Evolutionary conservation across 179 eudicot species (phyloP).

Genomic region (Carnegiea gigantea): DNA sequence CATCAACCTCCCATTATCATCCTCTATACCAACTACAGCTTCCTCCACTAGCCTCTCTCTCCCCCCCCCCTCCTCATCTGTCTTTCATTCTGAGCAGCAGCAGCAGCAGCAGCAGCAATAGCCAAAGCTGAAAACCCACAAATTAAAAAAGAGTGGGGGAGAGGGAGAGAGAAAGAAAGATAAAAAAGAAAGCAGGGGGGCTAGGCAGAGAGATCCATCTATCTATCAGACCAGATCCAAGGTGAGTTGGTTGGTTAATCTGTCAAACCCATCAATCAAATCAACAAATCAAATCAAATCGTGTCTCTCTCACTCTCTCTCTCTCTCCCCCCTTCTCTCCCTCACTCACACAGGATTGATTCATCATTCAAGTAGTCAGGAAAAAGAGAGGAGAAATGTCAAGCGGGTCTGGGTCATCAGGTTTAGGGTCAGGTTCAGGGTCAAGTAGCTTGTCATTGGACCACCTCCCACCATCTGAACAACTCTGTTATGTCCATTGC

Average conservation of each 20-base stretch:
- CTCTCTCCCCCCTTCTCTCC: neutral
- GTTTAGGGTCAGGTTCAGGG: conserved; percentile 14
- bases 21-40: conserved; percentile 15
- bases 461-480: conserved; percentile 38
- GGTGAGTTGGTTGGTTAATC: conserved; percentile 21
- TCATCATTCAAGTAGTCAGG: conserved; percentile 21
- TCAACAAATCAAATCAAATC: conserved; percentile 32
- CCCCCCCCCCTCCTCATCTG: conserved; percentile 12
- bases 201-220: neutral
- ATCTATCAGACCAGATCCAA: conserved; percentile 9
- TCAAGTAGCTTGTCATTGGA: conserved; percentile 33
- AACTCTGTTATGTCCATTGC: conserved; percentile 75
- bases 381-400: conserved; percentile 32
- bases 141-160: neutral
- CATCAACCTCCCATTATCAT: conserved; percentile 16
- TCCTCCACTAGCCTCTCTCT: conserved; percentile 19
- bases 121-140: conserved; percentile 25
- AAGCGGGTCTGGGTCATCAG: conserved; percentile 20
- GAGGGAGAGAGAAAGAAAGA: neutral
- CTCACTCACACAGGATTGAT: conserved; percentile 8
- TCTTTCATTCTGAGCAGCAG: conserved; percentile 21
- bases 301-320: conserved; percentile 5
- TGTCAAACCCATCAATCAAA: conserved; percentile 41
- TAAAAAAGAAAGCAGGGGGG: neutral
- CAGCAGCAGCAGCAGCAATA: neutral